Percentiles rank a stretch among this genome's conserved stretches.
These are phyloP conservation scores for Vishniacozyma victoriae DNA, from an alignment of 768 basidiomycete genomes.

Conservation along the genomic window DNA sequence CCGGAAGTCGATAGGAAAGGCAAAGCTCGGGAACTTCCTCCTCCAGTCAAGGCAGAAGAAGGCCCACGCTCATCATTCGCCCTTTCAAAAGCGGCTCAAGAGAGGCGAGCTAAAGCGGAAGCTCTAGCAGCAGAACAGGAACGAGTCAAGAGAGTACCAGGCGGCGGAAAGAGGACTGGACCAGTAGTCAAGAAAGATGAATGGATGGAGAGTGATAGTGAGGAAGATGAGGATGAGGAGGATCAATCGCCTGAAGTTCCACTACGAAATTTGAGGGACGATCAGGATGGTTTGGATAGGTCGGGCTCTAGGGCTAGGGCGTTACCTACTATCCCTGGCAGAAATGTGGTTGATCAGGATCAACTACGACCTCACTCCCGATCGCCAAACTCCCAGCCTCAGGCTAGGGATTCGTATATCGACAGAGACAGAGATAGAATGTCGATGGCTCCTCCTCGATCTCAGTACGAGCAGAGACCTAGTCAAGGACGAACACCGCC, in stretches of 20 bases:
- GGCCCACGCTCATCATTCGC: constrained; percentile 83
- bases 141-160: constrained; percentile 65
- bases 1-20: constrained; percentile 12
- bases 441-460: no score
- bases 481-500: no score
- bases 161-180: constrained; percentile 55
- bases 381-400: no score
- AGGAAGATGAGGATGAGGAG: constrained; percentile 67
- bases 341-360: no score
- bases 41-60: constrained; percentile 1
- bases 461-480: no score
- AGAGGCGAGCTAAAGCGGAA: constrained; percentile 76
- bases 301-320: neutral
- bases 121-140: constrained; percentile 77
- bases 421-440: no score
- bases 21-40: neutral
- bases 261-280: neutral
- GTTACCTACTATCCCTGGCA: neutral
- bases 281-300: neutral
- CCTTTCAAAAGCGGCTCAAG: constrained; percentile 71
- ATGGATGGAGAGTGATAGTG: constrained; percentile 64
- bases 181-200: constrained; percentile 51
- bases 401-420: no score
- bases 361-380: no score
- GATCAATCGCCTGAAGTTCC: constrained; percentile 5